Evolutionary conservation across 2,329 filamentous ascomycete species (phyloP).

Genomic region (Neophaeococcomyces mojaviensis): DNA sequence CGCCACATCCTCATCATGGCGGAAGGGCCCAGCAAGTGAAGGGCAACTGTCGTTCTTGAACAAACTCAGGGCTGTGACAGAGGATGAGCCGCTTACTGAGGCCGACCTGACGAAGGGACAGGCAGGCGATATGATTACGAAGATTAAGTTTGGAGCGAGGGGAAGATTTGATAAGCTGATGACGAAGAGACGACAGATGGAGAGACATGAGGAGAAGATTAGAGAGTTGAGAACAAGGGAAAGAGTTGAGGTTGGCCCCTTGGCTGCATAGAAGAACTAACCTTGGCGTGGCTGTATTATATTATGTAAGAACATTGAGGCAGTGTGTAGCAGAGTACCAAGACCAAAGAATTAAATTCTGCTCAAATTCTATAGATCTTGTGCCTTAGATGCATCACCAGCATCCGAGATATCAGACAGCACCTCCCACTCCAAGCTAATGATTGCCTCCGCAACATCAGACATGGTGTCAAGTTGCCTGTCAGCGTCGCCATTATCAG

Average conservation of each 20-base stretch:
- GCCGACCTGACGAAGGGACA: conserved; percentile 66
- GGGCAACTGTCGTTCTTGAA: conserved; percentile 42
- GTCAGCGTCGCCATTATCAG: not conserved
- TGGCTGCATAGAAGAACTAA: conserved; percentile 18
- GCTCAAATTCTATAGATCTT: no score
- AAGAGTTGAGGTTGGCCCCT: conserved; percentile 43
- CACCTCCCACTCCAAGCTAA: not conserved
- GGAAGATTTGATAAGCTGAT: conserved; percentile 51
- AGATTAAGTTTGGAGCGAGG: conserved; percentile 74
- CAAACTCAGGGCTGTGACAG: conserved; percentile 34
- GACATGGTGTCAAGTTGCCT: not conserved
- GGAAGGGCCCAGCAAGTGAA: conserved; percentile 53
- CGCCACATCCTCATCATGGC: conserved; percentile 60
- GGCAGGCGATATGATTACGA: conserved; percentile 86
- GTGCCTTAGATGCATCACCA: not conserved
- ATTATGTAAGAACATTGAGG: no score
- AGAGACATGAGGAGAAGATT: conserved; percentile 26
- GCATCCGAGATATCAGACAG: not conserved
- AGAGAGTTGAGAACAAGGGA: conserved; percentile 29
- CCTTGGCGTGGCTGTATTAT: no score
- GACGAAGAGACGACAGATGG: conserved; percentile 43
- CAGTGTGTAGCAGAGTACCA: no score
- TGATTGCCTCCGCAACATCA: not conserved
- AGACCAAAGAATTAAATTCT: no score
- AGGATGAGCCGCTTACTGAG: conserved; percentile 50